Evolutionary conservation across 768 basidiomycete genomes (phyloP), one percentile per base, ranked within the genome.

Genomic region (Cystobasidium tubakii): DNA sequence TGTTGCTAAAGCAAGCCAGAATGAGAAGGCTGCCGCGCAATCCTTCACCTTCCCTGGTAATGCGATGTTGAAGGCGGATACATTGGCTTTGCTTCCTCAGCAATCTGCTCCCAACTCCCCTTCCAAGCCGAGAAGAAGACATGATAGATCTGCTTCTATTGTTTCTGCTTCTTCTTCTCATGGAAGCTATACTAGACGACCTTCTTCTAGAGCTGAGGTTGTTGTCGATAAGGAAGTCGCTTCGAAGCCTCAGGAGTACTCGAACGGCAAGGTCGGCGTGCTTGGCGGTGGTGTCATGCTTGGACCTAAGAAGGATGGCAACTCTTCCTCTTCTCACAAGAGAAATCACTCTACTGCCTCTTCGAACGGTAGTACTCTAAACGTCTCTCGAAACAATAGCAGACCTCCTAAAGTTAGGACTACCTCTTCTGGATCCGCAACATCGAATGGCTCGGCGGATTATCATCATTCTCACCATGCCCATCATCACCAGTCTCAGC

Each of bases 261-360:
- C 77, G 55, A 76, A 77, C 53, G 79, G 79, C 13, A 77, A 77
- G 63, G 79, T 79, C 43, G 78, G 77, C 42, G 79, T 79, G 10
- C 75, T 79, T 10, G 76, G 76, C n/a, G 79, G 79, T 1, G 79
- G 79, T 36, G 77, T 78, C 53, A 64, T 79, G 29, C 74, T 79
- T 31, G 79, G 79, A n/a, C 73, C 63, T 39, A 53, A 27, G 29
- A 43, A 43, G 23, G 66, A 43, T n/a, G 39, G 34, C 54, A 55
- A 31, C 34, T 12, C 31, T 42, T 15, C 9, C 34, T 19, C 25
- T 29, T 12, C 15, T 21, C 57, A 60, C 21, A 60, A 60, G 27
- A 60, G 57, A 60, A 34, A 27, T 29, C 57, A 60, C 66, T 46
- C 42, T 36, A 31, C 66, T 67, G 42, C 66, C 10, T 43, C 66